A percentile compares a stretch with the other conserved stretches of the same genome.
Evolutionary conservation across 2,329 filamentous ascomycete genomes (phyloP).

Genomic region (Xenosphaeropsis pyriputrescens): DNA sequence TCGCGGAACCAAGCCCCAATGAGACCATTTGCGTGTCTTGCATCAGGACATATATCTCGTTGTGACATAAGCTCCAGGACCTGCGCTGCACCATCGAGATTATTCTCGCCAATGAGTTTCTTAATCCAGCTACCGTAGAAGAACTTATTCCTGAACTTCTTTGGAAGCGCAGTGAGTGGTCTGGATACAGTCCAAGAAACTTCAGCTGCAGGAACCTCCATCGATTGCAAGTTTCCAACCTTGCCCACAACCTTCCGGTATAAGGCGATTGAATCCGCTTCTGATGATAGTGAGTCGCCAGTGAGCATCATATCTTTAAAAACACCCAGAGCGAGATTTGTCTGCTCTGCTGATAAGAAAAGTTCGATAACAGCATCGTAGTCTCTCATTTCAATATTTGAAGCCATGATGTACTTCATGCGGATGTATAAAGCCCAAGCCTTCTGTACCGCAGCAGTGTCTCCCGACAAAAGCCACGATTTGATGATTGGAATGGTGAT

Average conservation of each 20-base stretch:
- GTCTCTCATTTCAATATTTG: constrained; percentile 52
- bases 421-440: constrained; percentile 56
- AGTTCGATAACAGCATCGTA: constrained; percentile 62
- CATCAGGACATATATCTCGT: constrained; percentile 49
- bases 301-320: constrained; percentile 77
- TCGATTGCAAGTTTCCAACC: constrained; percentile 3
- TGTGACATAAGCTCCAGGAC: constrained; percentile 66
- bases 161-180: constrained; percentile 32
- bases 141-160: constrained; percentile 52
- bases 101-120: constrained; percentile 58
- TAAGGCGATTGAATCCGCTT: constrained; percentile 10
- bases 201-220: constrained; percentile 14
- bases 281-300: constrained; percentile 2
- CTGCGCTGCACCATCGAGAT: constrained; percentile 54
- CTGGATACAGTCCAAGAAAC: constrained; percentile 17
- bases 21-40: constrained; percentile 70
- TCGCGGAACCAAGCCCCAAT: constrained; percentile 65
- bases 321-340: constrained; percentile 54
- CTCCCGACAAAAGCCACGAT: constrained; percentile 36
- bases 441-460: constrained; percentile 30
- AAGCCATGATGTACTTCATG: constrained; percentile 44
- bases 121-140: constrained; percentile 86
- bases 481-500: constrained; percentile 56
- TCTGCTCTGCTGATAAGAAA: constrained; percentile 51
- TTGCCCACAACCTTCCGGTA: constrained; percentile 6